A percentile compares a stretch with the other conserved stretches of the same genome.
Conservation (phyloP, 345 rosid species). For the Acer campestre region DNA sequence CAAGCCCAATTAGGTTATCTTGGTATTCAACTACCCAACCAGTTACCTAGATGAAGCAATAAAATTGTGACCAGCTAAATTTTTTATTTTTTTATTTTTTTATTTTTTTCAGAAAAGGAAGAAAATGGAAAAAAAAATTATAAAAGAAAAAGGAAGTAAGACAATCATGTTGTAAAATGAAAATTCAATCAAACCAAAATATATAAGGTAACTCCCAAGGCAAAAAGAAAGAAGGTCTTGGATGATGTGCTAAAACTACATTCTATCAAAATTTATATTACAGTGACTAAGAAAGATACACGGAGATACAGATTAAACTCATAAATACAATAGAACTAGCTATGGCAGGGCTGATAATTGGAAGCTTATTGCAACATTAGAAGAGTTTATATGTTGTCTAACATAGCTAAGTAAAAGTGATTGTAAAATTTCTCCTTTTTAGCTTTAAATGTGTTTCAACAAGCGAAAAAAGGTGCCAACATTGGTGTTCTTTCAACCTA, state of each 20-base stretch:
- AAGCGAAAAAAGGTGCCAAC: background rate
- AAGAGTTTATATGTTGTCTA: background rate
- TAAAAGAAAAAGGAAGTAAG: background rate
- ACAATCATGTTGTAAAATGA: slow-evolving; percentile 1
- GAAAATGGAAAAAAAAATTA: slow-evolving; percentile 8
- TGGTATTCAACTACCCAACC: slow-evolving; percentile 99
- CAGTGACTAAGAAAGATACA: background rate
- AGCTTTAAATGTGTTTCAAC: background rate
- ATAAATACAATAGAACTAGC: background rate
- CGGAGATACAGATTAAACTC: background rate
- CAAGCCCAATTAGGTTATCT: slow-evolving; percentile 93
- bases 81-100: too few species aligned
- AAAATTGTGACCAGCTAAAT: slow-evolving; percentile 27
- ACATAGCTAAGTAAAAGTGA: background rate
- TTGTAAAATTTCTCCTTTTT: background rate
- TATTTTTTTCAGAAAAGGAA: slow-evolving; percentile 15
- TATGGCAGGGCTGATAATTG: background rate
- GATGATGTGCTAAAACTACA: background rate
- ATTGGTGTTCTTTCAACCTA: background rate
- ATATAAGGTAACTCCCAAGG: background rate
- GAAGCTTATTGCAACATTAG: background rate
- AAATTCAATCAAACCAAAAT: background rate
- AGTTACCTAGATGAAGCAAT: slow-evolving; percentile 62
- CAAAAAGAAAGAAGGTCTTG: background rate
- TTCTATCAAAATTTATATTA: background rate